Evolutionary conservation across 371 early-diverging fungal species (phyloP), one percentile per base, ranked within the genome.

Genomic region (Thermomucor indicae-seudaticae): DNA sequence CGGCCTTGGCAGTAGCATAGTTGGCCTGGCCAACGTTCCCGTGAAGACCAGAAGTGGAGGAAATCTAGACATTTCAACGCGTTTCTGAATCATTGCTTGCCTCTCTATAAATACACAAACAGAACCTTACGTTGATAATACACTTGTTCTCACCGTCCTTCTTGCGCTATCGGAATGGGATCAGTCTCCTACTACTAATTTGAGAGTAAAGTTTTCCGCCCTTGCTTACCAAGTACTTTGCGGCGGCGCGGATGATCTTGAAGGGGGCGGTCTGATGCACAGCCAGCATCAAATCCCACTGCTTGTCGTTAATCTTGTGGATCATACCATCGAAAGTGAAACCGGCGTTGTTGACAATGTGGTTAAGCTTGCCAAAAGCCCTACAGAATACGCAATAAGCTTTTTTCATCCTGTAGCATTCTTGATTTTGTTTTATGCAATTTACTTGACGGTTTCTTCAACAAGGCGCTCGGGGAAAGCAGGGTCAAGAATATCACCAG

Each of bases 261-360:
- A 85, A 85, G 31, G 85, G 85, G 14, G 85, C 85, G 12, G 74
- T 78, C 70, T 80, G 82, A 57, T 85, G 85, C 22, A 85, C 84
- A 40, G 75, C 70, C 23, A 80, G 62, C 85, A 83, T 85, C 29
- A 81, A 35, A 56, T 85, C 80, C 80, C 71, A 83, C 60, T 85
- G 85, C 64, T 81, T 83, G 50, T 83, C 85, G 22, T 74, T 77
- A 42, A 78, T 83, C 73, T 83, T 83, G 71, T 85, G 85, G 44
- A 83, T 43, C 85, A 85, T 85, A 51, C 75, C 85, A 41, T 85
- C 85, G 49, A 63, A 83, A 43, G 85, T 85, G 62, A 75, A 85
- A 51, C 85, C 85, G 20, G 85, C 85, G 47, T 85, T 85, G 80
- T 85, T 85, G 61, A 85, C 79, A 41, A 85, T 79, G 51, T 81